Percentiles rank a stretch among this genome's conserved stretches.
Evolutionary conservation across 192 early-diverging fungal species (phyloP).

Genomic region (Gryganskiella cystojenkinii): DNA sequence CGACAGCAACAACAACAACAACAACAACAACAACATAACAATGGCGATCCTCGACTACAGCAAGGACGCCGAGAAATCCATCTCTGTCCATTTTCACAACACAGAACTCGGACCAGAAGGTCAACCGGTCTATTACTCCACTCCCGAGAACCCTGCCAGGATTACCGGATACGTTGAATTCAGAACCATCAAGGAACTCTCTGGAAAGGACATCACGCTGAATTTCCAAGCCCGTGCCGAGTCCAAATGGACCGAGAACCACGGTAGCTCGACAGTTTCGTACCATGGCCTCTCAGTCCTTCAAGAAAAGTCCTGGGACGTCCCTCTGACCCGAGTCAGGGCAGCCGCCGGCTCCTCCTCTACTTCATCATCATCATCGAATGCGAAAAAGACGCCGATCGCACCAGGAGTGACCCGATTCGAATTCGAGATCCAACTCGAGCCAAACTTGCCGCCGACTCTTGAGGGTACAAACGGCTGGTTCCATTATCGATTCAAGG

Average conservation of each 20-base stretch:
- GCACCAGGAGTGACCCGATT: slow-evolving; percentile 34
- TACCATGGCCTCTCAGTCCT: slow-evolving; percentile 9
- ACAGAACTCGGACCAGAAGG: slow-evolving; percentile 24
- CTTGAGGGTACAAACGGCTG: slow-evolving; percentile 30
- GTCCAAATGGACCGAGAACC: slow-evolving; percentile 35
- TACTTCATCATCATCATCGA: background rate
- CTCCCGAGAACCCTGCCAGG: slow-evolving; percentile 27
- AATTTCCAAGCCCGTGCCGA: slow-evolving; percentile 33
- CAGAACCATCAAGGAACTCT: slow-evolving; percentile 26
- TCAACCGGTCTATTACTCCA: slow-evolving; percentile 27
- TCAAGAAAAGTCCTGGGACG: slow-evolving; percentile 34
- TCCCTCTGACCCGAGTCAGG: slow-evolving; percentile 19
- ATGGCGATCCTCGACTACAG: slow-evolving; percentile 35
- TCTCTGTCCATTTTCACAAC: slow-evolving; percentile 27
- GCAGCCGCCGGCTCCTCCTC: no score
- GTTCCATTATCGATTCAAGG: slow-evolving; percentile 48
- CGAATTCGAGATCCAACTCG: slow-evolving; percentile 31
- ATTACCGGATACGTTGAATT: slow-evolving; percentile 42
- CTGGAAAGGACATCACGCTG: slow-evolving; percentile 20
- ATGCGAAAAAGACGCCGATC: slow-evolving; percentile 26
- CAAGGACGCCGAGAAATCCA: slow-evolving; percentile 35
- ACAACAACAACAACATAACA: no score
- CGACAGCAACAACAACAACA: no score
- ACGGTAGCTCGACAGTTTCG: slow-evolving; percentile 12
- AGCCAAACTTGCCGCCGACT: slow-evolving; percentile 22